These are phyloP conservation scores for Colletotrichum tofieldiae DNA, from an alignment of 2,329 filamentous ascomycete species.

Conservation along the genomic window DNA sequence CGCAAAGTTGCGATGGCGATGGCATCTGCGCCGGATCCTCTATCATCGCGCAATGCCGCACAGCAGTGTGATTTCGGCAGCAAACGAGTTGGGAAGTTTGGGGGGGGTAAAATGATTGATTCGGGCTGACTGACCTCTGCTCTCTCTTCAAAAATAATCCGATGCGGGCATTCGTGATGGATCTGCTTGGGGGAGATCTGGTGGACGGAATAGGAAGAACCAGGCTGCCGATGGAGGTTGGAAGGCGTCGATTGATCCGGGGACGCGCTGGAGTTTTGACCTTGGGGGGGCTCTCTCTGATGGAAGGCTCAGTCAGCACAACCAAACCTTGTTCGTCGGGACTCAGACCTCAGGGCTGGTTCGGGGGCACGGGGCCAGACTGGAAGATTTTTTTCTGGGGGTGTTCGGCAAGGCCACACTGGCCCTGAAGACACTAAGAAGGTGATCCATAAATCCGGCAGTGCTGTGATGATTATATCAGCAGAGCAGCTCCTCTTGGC, in stretches of 20 bases:
- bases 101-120: conserved; percentile 2
- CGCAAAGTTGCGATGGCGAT: conserved; percentile 9
- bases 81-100: conserved; percentile 15
- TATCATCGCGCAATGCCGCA: conserved; percentile 15
- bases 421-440: neutral
- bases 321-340: neutral
- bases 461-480: neutral
- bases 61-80: conserved; percentile 6
- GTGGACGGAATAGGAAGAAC: conserved; percentile 46
- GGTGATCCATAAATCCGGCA: neutral
- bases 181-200: conserved; percentile 40
- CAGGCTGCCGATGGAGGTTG: conserved; percentile 42
- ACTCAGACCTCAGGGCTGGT: neutral
- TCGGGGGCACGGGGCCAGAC: neutral
- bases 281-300: conserved; percentile 19
- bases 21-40: conserved; percentile 3
- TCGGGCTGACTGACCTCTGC: conserved; percentile 42
- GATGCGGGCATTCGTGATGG: conserved; percentile 42
- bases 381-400: conserved; percentile 11
- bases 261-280: conserved; percentile 43
- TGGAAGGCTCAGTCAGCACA: conserved; percentile 17
- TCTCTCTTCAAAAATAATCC: conserved; percentile 32
- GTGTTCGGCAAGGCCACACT: neutral
- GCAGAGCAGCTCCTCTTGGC: neutral
- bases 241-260: conserved; percentile 44